Conservation (phyloP, 352 stramenopile species). For the Phytophthora pinifolia region DNA sequence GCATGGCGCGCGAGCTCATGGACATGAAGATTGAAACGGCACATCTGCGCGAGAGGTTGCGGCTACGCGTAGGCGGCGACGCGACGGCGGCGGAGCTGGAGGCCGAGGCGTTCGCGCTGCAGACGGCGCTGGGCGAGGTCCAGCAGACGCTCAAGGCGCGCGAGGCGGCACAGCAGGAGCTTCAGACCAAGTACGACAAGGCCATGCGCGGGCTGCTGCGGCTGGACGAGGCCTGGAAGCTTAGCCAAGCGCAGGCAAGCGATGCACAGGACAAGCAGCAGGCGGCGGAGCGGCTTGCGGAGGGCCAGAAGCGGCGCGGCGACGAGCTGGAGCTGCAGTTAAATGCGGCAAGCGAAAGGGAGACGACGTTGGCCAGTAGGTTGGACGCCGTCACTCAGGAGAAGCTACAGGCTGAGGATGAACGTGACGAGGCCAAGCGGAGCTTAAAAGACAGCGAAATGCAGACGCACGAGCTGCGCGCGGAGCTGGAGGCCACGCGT, state of each 20-base stretch:
- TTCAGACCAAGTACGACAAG: constrained; percentile 70
- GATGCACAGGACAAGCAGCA: constrained; percentile 23
- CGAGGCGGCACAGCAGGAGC: constrained; percentile 40
- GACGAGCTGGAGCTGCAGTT: constrained; percentile 27
- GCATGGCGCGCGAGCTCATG: constrained; percentile 69
- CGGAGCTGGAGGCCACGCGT: constrained; percentile 27
- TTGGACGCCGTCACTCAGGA: constrained; percentile 22
- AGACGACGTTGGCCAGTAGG: constrained; percentile 16
- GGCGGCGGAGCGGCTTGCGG: constrained; percentile 8
- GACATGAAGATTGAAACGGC: constrained; percentile 87
- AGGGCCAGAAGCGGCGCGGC: constrained; percentile 16
- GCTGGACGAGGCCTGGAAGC: constrained; percentile 76
- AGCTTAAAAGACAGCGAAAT: constrained; percentile 7
- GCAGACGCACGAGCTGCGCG: constrained; percentile 23
- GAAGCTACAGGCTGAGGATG: constrained; percentile 43
- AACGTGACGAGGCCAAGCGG: constrained; percentile 24
- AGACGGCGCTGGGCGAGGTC: constrained; percentile 52
- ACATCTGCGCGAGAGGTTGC: constrained; percentile 70
- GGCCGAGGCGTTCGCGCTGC: constrained; percentile 72
- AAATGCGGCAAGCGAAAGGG: constrained; percentile 7
- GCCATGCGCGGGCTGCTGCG: constrained; percentile 65
- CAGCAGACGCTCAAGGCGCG: constrained; percentile 46
- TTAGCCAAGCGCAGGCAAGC: constrained; percentile 38
- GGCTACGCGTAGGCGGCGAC: constrained; percentile 72
- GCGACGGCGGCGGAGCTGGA: constrained; percentile 75